Base-by-base conservation (phyloP, 2,329 filamentous ascomycete species). In the Rhynchosporium graminicola region DNA sequence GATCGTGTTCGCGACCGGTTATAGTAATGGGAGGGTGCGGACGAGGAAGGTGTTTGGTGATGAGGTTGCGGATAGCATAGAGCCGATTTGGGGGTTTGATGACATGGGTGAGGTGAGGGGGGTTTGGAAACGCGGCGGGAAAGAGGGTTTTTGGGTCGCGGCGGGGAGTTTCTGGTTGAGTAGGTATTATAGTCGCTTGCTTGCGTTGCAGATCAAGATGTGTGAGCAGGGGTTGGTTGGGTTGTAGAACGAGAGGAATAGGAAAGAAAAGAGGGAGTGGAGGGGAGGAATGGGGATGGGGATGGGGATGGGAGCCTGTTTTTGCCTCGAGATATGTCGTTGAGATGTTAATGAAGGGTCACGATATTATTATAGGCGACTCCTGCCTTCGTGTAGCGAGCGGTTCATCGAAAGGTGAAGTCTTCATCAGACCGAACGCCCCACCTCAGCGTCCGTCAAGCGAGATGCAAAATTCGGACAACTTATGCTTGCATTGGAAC, bases 11-110 rank as follows among this genome's bases (percentile, higher is more conserved):
- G 76, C 76, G 10, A 78, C 76, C 0, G 75, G 78, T 3, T 85
- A 80, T 68, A 76, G 82, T 47, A 83, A 82, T 67, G 83, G 83
- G 79, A 73, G 77, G 13, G 80, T 76, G 0, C 78, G 77, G 1
- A 77, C 80, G 36, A 72, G 77, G 42, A 79, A 80, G 63, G 76
- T 80, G 3, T 72, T 85, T 55, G 82, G 82, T 2, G 76, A 81
- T 62, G 75, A 78, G 56, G 72, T 83, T 40, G 81, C 80, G 2
- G 77, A 81, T 65, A 71, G 75, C 8, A 76, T 79, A 43, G 75
- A 74, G 36, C 78, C 80, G 66, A 76, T 81, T 20, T 80, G 79
- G 76, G 78, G 78, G 46, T 71, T 81, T 58, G 78, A 82, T 65
- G 71, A 75, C 31, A 77, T 80, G 63, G 78, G 78, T 6, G 79